Evolutionary conservation across 2,329 filamentous ascomycete species (phyloP).

Genomic region (Fusarium sp.): DNA sequence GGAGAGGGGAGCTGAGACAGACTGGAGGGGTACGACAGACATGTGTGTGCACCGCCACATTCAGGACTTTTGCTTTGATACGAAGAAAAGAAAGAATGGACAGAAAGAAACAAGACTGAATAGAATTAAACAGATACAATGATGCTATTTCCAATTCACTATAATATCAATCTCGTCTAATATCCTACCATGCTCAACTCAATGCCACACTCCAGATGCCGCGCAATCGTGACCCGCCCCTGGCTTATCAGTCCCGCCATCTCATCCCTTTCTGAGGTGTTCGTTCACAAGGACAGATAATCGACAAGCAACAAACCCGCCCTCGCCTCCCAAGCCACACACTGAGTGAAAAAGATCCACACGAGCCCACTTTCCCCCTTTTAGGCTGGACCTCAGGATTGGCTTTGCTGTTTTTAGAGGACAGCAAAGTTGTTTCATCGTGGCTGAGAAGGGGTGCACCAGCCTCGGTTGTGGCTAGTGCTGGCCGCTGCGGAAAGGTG

Average conservation of each 20-base stretch:
- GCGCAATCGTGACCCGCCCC: slow-evolving; percentile 34
- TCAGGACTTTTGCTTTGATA: slow-evolving; percentile 15
- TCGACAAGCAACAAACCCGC: slow-evolving; percentile 12
- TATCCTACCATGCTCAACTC: neutral
- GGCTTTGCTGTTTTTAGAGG: slow-evolving; percentile 27
- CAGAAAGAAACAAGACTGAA: neutral
- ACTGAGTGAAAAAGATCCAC: neutral
- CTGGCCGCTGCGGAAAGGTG: slow-evolving; percentile 44
- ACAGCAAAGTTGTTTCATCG: slow-evolving; percentile 28
- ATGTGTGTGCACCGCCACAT: slow-evolving; percentile 35
- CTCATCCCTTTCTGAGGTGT: slow-evolving; percentile 38
- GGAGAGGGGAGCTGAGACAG: slow-evolving; percentile 30
- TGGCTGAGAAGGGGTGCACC: slow-evolving; percentile 20
- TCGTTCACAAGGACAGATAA: slow-evolving; percentile 37
- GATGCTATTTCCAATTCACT: neutral
- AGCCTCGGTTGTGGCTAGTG: neutral
- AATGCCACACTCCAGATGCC: slow-evolving; percentile 24
- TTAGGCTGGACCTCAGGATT: slow-evolving; percentile 22
- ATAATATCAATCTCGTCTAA: neutral
- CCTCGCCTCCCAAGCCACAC: slow-evolving; percentile 29
- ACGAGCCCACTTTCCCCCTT: slow-evolving; percentile 35
- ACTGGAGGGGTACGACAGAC: slow-evolving; percentile 13
- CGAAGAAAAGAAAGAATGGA: neutral
- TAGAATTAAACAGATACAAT: neutral
- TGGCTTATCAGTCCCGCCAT: slow-evolving; percentile 31